Evolutionary conservation across 257 asterid species (phyloP).

Genomic region (Penstemon davidsonii): DNA sequence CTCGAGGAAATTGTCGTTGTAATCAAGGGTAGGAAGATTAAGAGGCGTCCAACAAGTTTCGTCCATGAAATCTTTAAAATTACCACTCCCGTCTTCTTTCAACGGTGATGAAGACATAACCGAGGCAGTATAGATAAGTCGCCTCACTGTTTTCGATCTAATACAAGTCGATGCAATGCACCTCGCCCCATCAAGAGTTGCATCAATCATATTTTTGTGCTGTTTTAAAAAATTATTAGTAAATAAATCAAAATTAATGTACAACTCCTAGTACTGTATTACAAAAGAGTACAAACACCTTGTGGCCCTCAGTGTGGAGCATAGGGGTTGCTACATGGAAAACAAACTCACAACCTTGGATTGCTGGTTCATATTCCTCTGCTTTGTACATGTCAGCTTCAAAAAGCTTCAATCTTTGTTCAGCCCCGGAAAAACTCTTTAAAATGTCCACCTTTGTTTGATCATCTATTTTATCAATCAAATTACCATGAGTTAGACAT

Average conservation of each 20-base stretch:
- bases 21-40: constrained; percentile 22
- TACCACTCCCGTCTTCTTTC: constrained; percentile 30
- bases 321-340: constrained; percentile 56
- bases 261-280: too few relatives aligned
- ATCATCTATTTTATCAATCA: constrained; percentile 32
- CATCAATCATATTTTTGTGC: constrained; percentile 40
- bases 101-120: constrained; percentile 39
- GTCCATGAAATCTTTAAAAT: constrained; percentile 35
- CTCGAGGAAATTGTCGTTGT: background rate
- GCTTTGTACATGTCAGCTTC: constrained; percentile 51
- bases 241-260: too few relatives aligned
- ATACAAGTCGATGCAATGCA: constrained; percentile 25
- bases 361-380: constrained; percentile 40
- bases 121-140: constrained; percentile 37
- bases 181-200: constrained; percentile 34
- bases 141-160: constrained; percentile 34
- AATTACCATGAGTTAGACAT: background rate
- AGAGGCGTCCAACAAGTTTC: constrained; percentile 50
- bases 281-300: too few relatives aligned
- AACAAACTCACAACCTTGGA: constrained; percentile 49
- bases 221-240: background rate
- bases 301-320: background rate
- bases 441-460: constrained; percentile 36
- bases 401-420: constrained; percentile 37
- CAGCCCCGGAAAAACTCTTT: constrained; percentile 38